A percentile compares a stretch with the other conserved stretches of the same genome.
These are phyloP conservation scores for Dillenia turbinata DNA, from an alignment of 164 flowering plant genomes.

Conservation along the genomic window DNA sequence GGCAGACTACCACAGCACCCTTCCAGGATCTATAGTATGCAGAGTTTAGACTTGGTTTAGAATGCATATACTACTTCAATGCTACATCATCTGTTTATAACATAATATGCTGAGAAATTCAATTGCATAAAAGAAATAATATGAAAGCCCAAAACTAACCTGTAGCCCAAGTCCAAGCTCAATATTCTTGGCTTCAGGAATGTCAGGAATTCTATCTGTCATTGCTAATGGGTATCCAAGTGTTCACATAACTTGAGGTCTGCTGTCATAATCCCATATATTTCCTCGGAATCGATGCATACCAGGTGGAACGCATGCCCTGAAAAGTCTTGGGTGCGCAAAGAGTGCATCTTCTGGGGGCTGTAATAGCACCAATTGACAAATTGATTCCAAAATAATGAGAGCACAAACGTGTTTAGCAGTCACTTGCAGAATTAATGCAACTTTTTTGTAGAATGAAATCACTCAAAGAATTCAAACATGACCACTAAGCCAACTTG, in stretches of 20 bases:
- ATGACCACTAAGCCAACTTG: too few relatives aligned
- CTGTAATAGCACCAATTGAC: conserved; percentile 24
- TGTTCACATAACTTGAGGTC: conserved; percentile 78
- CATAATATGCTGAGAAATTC: too few relatives aligned
- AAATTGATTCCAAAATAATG: too few relatives aligned
- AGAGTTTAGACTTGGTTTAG: too few relatives aligned
- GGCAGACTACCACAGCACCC: too few relatives aligned
- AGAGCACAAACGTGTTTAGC: too few relatives aligned
- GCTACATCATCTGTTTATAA: too few relatives aligned
- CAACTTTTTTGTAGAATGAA: too few relatives aligned
- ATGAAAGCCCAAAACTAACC: conserved; percentile 32
- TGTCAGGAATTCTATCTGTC: conserved; percentile 79
- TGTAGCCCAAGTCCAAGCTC: conserved; percentile 97
- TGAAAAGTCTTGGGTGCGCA: conserved; percentile 90
- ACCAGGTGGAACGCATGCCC: conserved; percentile 97
- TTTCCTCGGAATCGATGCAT: conserved; percentile 96
- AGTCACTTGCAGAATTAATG: too few relatives aligned
- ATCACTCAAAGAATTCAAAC: too few relatives aligned
- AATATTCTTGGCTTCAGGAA: conserved; percentile 87
- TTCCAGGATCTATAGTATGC: too few relatives aligned
- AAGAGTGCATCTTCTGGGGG: conserved; percentile 92
- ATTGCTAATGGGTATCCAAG: conserved; percentile 77
- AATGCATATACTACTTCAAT: too few relatives aligned
- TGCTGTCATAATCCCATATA: conserved; percentile 89
- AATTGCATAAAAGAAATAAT: neutral